Conservation (phyloP, 2,329 filamentous ascomycete species). For the Penicillium sp. region DNA sequence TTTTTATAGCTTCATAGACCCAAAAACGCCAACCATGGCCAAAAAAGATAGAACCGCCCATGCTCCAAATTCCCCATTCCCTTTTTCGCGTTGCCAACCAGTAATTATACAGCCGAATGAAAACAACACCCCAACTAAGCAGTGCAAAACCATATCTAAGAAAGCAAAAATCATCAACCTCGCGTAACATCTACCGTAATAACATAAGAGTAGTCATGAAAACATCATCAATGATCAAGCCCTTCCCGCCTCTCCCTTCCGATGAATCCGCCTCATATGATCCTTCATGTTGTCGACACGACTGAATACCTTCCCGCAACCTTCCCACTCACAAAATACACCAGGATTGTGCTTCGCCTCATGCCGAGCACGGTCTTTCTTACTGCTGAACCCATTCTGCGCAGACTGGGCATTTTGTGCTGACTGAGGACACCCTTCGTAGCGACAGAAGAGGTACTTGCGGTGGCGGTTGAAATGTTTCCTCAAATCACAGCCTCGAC, state of each 20-base stretch:
- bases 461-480: slow-evolving; percentile 64
- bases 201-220: not conserved
- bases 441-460: slow-evolving; percentile 61
- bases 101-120: not conserved
- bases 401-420: slow-evolving; percentile 48
- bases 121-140: not conserved
- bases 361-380: slow-evolving; percentile 61
- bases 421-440: slow-evolving; percentile 58
- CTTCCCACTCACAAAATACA: slow-evolving; percentile 59
- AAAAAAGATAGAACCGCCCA: not conserved
- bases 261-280: slow-evolving; percentile 48
- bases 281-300: slow-evolving; percentile 62
- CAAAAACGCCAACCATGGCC: not conserved
- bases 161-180: not conserved
- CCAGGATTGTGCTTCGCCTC: slow-evolving; percentile 63
- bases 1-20: not conserved
- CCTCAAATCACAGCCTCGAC: slow-evolving; percentile 59
- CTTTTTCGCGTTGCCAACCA: not conserved
- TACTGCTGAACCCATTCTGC: slow-evolving; percentile 60
- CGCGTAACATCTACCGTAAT: not conserved
- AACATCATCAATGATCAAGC: not conserved
- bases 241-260: slow-evolving; percentile 14
- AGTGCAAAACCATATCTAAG: not conserved
- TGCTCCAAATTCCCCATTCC: not conserved
- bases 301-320: slow-evolving; percentile 59